Conservation (phyloP, 2,329 filamentous ascomycete species). For the Beauveria sp. region DNA sequence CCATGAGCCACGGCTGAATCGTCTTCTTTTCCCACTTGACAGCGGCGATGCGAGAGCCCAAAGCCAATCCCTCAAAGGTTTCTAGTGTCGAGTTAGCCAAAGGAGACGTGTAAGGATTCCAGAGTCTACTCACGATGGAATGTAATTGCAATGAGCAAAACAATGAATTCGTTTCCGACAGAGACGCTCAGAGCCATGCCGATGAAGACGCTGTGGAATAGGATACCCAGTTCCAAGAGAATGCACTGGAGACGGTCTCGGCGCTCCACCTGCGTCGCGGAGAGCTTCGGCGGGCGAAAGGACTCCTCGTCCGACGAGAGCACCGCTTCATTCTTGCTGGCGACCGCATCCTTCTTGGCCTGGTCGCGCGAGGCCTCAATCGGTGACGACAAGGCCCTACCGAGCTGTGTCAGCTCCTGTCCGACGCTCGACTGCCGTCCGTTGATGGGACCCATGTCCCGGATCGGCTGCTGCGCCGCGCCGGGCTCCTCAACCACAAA, state of each 20-base stretch:
- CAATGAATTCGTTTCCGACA: conserved; percentile 66
- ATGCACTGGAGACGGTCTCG: conserved; percentile 68
- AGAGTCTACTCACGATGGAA: conserved; percentile 51
- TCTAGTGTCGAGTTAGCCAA: conserved; percentile 22
- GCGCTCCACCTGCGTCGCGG: conserved; percentile 49
- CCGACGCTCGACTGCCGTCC: conserved; percentile 28
- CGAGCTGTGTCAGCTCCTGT: conserved; percentile 24
- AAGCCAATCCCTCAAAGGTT: conserved; percentile 49
- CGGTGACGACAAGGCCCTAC: conserved; percentile 14
- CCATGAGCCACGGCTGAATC: conserved; percentile 48
- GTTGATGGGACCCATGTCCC: conserved; percentile 26
- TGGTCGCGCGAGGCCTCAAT: conserved; percentile 15
- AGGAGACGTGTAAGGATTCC: too few relatives aligned
- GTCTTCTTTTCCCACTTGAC: conserved; percentile 36
- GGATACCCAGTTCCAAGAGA: conserved; percentile 69
- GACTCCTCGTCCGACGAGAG: conserved; percentile 13
- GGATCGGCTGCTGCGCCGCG: conserved; percentile 19
- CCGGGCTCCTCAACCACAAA: neutral
- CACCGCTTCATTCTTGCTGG: conserved; percentile 4
- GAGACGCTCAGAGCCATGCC: conserved; percentile 77
- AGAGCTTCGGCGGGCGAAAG: conserved; percentile 20
- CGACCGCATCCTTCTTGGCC: conserved; percentile 11
- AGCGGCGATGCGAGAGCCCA: conserved; percentile 56
- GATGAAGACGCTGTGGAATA: conserved; percentile 61
- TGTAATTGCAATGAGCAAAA: conserved; percentile 70